Evolutionary conservation across 2,329 filamentous ascomycete genomes (phyloP).

Genomic region (Zasmidium cellare): DNA sequence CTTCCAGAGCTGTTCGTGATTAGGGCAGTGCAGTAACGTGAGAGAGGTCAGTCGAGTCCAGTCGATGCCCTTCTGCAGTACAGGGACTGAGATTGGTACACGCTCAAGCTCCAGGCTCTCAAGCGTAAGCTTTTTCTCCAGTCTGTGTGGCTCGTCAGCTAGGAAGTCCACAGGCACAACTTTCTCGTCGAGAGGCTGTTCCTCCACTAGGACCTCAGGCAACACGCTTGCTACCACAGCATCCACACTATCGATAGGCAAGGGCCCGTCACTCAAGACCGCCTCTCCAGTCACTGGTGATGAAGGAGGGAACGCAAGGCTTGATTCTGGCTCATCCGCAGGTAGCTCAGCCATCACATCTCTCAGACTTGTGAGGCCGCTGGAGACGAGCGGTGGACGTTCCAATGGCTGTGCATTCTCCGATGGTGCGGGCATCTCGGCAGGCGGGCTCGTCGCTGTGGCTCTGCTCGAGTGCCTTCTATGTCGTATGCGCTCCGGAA

Average conservation of each 20-base stretch:
- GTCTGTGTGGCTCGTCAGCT: slow-evolving; percentile 37
- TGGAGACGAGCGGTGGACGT: neutral
- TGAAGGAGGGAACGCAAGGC: slow-evolving; percentile 5
- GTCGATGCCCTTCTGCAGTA: slow-evolving; percentile 70
- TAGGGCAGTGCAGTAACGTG: slow-evolving; percentile 71
- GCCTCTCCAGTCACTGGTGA: neutral
- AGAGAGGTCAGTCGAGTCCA: slow-evolving; percentile 71
- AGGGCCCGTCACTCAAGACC: neutral
- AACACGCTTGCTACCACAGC: neutral
- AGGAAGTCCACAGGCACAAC: slow-evolving; percentile 12
- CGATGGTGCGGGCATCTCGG: neutral
- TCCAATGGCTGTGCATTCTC: neutral
- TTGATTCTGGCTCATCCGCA: slow-evolving; percentile 9
- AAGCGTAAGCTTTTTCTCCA: slow-evolving; percentile 63
- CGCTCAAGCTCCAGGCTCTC: slow-evolving; percentile 74
- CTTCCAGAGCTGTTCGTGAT: slow-evolving; percentile 75
- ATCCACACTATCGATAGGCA: neutral
- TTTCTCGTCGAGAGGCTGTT: neutral
- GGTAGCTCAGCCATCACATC: slow-evolving; percentile 14
- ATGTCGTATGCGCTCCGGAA: slow-evolving; percentile 22
- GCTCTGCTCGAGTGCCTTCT: slow-evolving; percentile 10
- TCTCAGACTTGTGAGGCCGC: slow-evolving; percentile 16
- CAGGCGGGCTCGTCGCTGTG: slow-evolving; percentile 1
- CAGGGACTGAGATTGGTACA: slow-evolving; percentile 68
- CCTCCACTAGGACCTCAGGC: slow-evolving; percentile 3